Evolutionary conservation across 106 monocot genomes (phyloP).

Genomic region (Triglochin maritima): DNA sequence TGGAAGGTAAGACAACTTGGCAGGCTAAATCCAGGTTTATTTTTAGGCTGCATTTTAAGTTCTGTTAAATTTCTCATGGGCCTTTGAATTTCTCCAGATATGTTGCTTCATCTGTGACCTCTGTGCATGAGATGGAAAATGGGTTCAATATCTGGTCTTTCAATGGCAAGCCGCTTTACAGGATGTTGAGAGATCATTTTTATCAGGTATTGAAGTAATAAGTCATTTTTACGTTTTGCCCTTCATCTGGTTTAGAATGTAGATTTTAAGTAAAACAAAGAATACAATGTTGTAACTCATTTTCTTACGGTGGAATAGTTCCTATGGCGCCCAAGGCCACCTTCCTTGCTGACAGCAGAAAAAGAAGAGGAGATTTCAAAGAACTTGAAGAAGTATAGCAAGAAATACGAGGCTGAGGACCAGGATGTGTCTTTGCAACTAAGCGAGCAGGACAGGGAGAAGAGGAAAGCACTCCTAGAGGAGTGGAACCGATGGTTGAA

Average conservation of each 20-base stretch:
- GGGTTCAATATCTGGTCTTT: conserved; percentile 94
- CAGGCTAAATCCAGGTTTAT: not conserved
- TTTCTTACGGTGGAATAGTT: conserved; percentile 31
- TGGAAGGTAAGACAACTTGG: conserved; percentile 42
- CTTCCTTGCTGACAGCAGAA: conserved; percentile 52
- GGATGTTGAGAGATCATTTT: conserved; percentile 71
- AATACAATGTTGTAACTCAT: not conserved
- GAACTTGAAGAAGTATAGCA: conserved; percentile 92
- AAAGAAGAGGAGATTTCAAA: conserved; percentile 77
- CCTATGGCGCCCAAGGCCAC: conserved; percentile 84
- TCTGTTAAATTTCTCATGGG: too few relatives aligned
- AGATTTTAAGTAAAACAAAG: not conserved
- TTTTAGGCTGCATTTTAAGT: too few relatives aligned
- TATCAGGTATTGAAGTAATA: conserved; percentile 40
- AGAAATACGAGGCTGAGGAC: conserved; percentile 85
- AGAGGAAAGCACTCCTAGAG: conserved; percentile 61
- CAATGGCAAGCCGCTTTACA: conserved; percentile 77
- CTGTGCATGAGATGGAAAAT: conserved; percentile 96
- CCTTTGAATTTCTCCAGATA: conserved; percentile 28
- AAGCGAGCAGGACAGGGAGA: conserved; percentile 85
- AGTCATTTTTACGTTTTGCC: too few relatives aligned
- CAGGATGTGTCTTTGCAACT: conserved; percentile 70
- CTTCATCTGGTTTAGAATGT: not conserved
- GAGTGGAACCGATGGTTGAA: conserved; percentile 69
- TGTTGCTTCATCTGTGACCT: conserved; percentile 67